Base-by-base conservation (phyloP, 495 filamentous ascomycete genomes). In the Tuber melanosporum region DNA sequence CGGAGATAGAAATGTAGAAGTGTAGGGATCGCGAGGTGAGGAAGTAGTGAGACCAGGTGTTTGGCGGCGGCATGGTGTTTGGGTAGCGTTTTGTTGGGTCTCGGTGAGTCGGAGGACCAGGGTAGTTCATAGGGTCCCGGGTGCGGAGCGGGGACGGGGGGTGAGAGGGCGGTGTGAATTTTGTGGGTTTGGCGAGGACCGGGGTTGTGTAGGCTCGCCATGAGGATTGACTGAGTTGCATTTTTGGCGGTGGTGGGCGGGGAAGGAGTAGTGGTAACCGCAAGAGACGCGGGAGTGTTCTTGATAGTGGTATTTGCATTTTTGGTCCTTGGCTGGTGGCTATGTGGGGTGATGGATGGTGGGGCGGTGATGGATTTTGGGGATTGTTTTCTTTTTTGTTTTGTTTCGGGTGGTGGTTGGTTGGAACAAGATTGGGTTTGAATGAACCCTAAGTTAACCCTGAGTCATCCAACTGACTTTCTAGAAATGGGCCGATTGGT, bases 1-100 rank as follows among this genome's bases (percentile, higher is more conserved):
- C 79, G 1, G 76, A 76, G 43, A 83, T 83, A n/a, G 79, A 83
- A 57, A 83, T 52, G 70, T 81, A 83, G 75, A 83, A 83, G 70
- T 83, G 82, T 0, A 83, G 77, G 7, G 39, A 32, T 12, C 88
- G 75, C 3, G 78, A 81, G 26, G 82, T 83, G 12, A 83, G 77
- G 10, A 82, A 43, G 41, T 44, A 78, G 75, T 83, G 73, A 0
- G 71, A n/a, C 74, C 74, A 78, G 10, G 82, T 83, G 47, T 83
- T 74, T 8, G 82, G 82, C 42, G 82, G 82, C 9, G 82, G 82
- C 73, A 83, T 75, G 20, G 79, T 81, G 46, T 81, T 49, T 39
- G 82, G 82, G 72, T 83, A 83, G 39, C 70, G 77, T 36, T 78
- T 75, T 22, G 79, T 72, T 6, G 79, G 79, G 66, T 79, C 76